Evolutionary conservation across 2,329 filamentous ascomycete species (phyloP).

Genomic region (Ceratocystis harringtonii): DNA sequence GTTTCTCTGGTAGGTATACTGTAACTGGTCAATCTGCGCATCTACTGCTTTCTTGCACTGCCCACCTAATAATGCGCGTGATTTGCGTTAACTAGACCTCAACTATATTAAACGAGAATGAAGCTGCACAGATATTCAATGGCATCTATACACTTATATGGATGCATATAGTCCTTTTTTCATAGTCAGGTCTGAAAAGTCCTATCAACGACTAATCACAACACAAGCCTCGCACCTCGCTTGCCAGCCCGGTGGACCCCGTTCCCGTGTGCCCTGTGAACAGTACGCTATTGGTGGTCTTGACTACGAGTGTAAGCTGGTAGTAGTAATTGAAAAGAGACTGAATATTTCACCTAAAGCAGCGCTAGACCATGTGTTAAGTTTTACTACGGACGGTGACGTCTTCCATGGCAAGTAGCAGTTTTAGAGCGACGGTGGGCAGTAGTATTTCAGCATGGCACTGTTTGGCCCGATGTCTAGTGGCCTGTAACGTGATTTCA

Average conservation of each 20-base stretch:
- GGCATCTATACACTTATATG: constrained; percentile 35
- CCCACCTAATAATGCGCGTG: constrained; percentile 48
- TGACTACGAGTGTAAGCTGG: constrained; percentile 71
- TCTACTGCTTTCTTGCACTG: constrained; percentile 40
- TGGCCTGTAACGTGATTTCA: constrained; percentile 37
- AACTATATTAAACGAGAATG: constrained; percentile 60
- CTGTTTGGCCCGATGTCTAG: constrained; percentile 57
- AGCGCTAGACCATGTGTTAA: constrained; percentile 58
- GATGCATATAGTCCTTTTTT: not conserved
- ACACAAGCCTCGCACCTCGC: constrained; percentile 54
- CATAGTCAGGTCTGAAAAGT: not conserved
- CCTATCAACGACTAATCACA: constrained; percentile 18
- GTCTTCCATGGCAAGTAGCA: constrained; percentile 71
- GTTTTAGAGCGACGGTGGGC: constrained; percentile 48
- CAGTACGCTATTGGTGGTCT: constrained; percentile 46
- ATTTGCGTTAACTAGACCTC: constrained; percentile 53
- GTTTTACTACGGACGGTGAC: constrained; percentile 63
- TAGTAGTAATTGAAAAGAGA: constrained; percentile 55
- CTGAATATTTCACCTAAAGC: constrained; percentile 47
- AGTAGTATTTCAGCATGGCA: constrained; percentile 59
- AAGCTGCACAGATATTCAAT: constrained; percentile 56
- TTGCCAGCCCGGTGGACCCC: constrained; percentile 48
- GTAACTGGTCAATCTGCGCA: constrained; percentile 47
- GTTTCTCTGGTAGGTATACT: constrained; percentile 49
- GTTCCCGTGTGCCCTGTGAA: constrained; percentile 49